phyloP scores from a whole-genome alignment of 73 alveolate genomes.

The Tetrahymena malaccensis region DNA sequence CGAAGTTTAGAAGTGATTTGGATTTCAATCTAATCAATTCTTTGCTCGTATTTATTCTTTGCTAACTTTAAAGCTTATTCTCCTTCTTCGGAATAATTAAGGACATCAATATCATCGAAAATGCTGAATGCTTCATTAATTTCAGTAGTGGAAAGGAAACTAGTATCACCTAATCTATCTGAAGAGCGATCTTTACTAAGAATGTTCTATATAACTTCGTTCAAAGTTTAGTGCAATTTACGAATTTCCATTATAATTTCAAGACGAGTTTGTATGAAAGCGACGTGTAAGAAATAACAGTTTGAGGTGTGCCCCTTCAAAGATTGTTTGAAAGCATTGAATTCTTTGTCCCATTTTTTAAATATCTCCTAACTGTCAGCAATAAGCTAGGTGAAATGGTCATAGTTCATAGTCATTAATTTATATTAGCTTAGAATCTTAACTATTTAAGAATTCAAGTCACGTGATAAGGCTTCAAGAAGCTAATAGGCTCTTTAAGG shows the following conservation, averaged over 20 bases:
- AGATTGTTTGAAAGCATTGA: background rate
- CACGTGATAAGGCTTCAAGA: constrained; percentile 80
- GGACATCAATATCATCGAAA: constrained; percentile 66
- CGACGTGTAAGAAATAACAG: background rate
- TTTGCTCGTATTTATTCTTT: constrained; percentile 62
- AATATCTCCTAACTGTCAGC: constrained; percentile 41
- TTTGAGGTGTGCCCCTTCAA: background rate
- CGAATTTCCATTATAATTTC: constrained; percentile 61
- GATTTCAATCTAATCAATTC: constrained; percentile 77
- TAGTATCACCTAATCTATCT: constrained; percentile 35
- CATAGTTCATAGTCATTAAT: constrained; percentile 49
- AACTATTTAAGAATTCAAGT: constrained; percentile 62
- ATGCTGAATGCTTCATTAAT: constrained; percentile 71
- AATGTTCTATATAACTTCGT: constrained; percentile 56
- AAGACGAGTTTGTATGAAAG: constrained; percentile 38
- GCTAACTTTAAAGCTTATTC: constrained; percentile 70
- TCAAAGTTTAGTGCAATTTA: constrained; percentile 65
- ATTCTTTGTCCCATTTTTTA: constrained; percentile 41
- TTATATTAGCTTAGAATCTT: constrained; percentile 48
- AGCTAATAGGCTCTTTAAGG: constrained; percentile 69
- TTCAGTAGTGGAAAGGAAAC: constrained; percentile 42
- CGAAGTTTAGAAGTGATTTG: constrained; percentile 71
- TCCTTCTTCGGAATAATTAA: constrained; percentile 80
- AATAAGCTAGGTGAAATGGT: constrained; percentile 41
- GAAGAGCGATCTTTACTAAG: constrained; percentile 39